Conservation (phyloP, 441 rosid genomes). For the Arabidopsis lyrata region DNA sequence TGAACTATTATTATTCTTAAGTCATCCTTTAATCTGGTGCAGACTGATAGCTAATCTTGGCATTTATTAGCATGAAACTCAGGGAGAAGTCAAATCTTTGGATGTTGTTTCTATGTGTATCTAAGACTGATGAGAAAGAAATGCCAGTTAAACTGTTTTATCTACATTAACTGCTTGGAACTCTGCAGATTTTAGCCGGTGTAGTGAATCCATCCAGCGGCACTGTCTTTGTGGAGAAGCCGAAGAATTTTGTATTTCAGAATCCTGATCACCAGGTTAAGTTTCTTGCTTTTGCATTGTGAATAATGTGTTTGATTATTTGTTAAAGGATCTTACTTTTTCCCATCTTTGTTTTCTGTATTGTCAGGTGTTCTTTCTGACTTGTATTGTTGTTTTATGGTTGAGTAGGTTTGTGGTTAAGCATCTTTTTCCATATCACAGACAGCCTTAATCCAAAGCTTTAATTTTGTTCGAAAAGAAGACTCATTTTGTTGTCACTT, state of each 20-base stretch:
- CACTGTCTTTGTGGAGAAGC: slow-evolving; percentile 60
- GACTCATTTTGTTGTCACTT: background rate
- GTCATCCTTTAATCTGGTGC: background rate
- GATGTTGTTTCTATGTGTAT: slow-evolving; percentile 27
- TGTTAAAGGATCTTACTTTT: background rate
- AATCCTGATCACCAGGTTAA: slow-evolving; percentile 96
- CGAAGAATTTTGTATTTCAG: slow-evolving; percentile 89
- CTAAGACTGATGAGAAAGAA: slow-evolving; percentile 5
- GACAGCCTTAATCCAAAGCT: background rate
- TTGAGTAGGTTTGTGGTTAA: slow-evolving; percentile 4
- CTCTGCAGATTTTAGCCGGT: slow-evolving; percentile 87
- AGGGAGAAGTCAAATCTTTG: slow-evolving; percentile 15
- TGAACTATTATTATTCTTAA: background rate
- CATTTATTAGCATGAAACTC: background rate
- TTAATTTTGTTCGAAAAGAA: background rate
- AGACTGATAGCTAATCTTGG: slow-evolving; percentile 7
- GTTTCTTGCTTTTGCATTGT: slow-evolving; percentile 8
- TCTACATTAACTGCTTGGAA: slow-evolving; percentile 9
- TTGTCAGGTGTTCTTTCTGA: background rate
- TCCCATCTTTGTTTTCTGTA: background rate
- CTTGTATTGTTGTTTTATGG: background rate
- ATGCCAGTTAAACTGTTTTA: background rate
- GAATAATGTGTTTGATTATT: no score
- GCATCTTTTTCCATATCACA: background rate
- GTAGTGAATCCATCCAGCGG: slow-evolving; percentile 80